A percentile compares a stretch with the other conserved stretches of the same genome.
Conservation (phyloP, 345 rosid genomes). For the Durio zibethinus region DNA sequence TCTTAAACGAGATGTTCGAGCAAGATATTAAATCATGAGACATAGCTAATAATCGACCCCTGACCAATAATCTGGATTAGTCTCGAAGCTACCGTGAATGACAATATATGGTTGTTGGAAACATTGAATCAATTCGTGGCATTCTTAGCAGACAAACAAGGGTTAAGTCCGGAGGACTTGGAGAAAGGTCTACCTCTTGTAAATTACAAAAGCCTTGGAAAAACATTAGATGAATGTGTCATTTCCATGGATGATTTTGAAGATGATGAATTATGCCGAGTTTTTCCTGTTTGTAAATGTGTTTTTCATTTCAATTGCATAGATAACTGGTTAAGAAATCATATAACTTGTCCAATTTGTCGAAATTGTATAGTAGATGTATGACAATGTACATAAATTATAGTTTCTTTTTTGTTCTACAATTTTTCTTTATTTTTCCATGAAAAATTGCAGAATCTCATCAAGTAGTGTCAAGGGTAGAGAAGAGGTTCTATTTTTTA, state of each 20-base stretch:
- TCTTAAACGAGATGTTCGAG: not conserved
- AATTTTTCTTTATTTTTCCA: not conserved
- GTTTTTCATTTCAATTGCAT: constrained; percentile 28
- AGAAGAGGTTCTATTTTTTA: too few relatives aligned
- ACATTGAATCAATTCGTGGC: not conserved
- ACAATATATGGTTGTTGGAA: not conserved
- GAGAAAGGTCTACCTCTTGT: not conserved
- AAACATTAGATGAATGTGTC: constrained; percentile 24
- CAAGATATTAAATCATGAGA: not conserved
- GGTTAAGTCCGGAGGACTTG: not conserved
- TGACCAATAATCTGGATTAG: not conserved
- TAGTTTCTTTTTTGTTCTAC: not conserved
- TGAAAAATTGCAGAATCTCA: not conserved
- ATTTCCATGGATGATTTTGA: constrained; percentile 35
- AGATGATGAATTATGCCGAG: constrained; percentile 22
- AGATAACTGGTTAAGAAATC: constrained; percentile 20
- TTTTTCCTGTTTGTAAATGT: constrained; percentile 18
- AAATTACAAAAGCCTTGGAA: not conserved
- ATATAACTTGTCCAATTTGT: constrained; percentile 25
- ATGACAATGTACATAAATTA: not conserved
- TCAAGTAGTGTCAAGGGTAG: not conserved
- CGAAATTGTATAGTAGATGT: constrained; percentile 10
- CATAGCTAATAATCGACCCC: not conserved
- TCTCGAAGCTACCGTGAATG: not conserved
- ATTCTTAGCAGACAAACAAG: not conserved